Percentiles rank a stretch among this genome's conserved stretches.
phyloP scores from a whole-genome alignment of 2,329 filamentous ascomycete species.

The Aspergillus neoniger region DNA sequence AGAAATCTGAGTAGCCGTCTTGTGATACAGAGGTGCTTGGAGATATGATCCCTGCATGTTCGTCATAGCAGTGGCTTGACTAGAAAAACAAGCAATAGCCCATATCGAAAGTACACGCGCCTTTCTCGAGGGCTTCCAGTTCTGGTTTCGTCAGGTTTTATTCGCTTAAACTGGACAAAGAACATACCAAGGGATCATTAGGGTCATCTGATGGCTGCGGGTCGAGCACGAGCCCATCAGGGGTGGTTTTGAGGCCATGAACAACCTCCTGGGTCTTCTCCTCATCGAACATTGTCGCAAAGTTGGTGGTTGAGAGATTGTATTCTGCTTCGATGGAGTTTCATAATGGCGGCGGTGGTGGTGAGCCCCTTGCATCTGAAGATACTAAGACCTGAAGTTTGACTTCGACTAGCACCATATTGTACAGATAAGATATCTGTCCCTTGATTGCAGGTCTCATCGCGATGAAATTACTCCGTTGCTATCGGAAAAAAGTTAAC shows the following conservation, averaged over 20 bases:
- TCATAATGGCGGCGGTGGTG: neutral
- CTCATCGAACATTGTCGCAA: neutral
- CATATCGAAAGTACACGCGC: neutral
- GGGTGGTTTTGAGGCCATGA: neutral
- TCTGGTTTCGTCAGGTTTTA: neutral
- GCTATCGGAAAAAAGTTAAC: neutral
- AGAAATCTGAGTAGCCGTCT: neutral
- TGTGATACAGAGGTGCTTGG: neutral
- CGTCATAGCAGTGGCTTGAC: neutral
- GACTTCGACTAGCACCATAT: too few relatives aligned
- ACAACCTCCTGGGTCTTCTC: neutral
- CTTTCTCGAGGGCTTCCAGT: neutral
- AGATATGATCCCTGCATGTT: neutral
- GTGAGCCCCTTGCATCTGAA: neutral
- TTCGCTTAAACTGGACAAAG: neutral
- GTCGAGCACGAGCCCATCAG: neutral
- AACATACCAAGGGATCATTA: neutral
- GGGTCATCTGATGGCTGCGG: neutral
- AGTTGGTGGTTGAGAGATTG: neutral
- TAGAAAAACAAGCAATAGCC: neutral
- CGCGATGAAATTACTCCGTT: neutral
- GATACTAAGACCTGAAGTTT: too few relatives aligned
- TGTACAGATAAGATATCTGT: neutral
- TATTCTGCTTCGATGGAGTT: neutral
- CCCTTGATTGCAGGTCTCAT: neutral